phyloP scores from a whole-genome alignment of 164 flowering plant species.

The Paratinospora sagittata region DNA sequence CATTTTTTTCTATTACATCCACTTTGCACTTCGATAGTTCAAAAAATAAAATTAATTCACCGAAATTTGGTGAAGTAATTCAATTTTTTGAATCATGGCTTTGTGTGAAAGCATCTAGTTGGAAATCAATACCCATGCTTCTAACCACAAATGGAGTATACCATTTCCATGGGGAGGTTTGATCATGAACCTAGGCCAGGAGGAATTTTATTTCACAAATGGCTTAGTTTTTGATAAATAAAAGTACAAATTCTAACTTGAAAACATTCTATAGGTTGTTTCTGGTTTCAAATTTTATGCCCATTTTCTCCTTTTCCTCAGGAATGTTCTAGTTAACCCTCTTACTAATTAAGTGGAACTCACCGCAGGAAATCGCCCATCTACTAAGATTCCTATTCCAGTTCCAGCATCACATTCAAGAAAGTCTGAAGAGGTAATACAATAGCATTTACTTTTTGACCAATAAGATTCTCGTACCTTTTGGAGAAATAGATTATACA shows the following conservation, averaged over 20 bases:
- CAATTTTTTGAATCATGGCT: too few species aligned
- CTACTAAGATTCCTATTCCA: conserved; percentile 88
- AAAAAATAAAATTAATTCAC: too few species aligned
- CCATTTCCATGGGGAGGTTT: too few species aligned
- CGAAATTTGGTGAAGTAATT: too few species aligned
- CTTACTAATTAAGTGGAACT: conserved; percentile 6
- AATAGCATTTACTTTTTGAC: neutral
- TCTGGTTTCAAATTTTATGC: neutral
- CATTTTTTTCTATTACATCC: too few species aligned
- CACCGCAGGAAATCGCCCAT: conserved; percentile 65
- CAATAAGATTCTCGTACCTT: neutral
- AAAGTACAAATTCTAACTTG: neutral
- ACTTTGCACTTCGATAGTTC: too few species aligned
- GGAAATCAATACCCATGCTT: neutral
- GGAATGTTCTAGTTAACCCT: neutral
- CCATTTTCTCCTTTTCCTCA: neutral
- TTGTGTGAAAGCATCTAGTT: neutral
- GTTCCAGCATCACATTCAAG: conserved; percentile 45
- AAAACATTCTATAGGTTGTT: neutral
- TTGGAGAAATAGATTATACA: neutral
- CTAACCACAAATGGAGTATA: neutral
- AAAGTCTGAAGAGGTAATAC: conserved; percentile 57
- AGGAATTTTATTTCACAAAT: too few species aligned
- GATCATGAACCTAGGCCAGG: too few species aligned
- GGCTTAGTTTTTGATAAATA: neutral